phyloP scores from a whole-genome alignment of 331 rosid species.

The Phaseolus coccineus region DNA sequence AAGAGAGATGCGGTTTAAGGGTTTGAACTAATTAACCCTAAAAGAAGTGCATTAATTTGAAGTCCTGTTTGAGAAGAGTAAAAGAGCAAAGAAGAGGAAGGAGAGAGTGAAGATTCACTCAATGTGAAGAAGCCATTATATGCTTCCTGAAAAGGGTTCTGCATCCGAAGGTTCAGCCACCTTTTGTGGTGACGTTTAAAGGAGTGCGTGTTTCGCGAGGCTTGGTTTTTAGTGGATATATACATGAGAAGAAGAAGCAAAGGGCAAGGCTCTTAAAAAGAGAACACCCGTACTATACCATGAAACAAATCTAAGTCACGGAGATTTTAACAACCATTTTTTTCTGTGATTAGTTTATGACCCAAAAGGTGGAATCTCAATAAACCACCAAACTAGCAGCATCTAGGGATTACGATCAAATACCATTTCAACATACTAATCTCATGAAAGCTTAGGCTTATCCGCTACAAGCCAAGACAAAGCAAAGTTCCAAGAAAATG shows the following conservation, averaged over 20 bases:
- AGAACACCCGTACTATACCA: slow-evolving; percentile 50
- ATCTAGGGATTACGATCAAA: slow-evolving; percentile 55
- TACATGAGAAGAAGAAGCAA: slow-evolving; percentile 43
- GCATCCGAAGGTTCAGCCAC: slow-evolving; percentile 92
- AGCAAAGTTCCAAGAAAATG: slow-evolving; percentile 57
- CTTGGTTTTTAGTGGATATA: slow-evolving; percentile 44
- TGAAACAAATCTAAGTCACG: slow-evolving; percentile 45
- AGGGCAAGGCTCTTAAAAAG: slow-evolving; percentile 46
- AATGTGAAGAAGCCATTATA: slow-evolving; percentile 71
- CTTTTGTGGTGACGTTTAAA: slow-evolving; percentile 75
- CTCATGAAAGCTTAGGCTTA: slow-evolving; percentile 52
- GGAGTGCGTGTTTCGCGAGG: slow-evolving; percentile 62
- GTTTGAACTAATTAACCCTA: slow-evolving; percentile 37
- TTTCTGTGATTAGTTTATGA: slow-evolving; percentile 31
- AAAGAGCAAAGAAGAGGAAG: slow-evolving; percentile 30
- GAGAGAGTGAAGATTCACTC: slow-evolving; percentile 45
- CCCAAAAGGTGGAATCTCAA: slow-evolving; percentile 73
- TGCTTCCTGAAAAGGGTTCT: slow-evolving; percentile 81
- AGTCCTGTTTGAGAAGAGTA: slow-evolving; percentile 13
- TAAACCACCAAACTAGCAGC: slow-evolving; percentile 46
- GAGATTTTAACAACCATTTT: neutral
- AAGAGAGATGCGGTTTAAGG: neutral
- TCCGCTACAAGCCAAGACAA: slow-evolving; percentile 58
- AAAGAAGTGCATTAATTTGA: slow-evolving; percentile 19
- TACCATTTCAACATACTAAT: slow-evolving; percentile 47